These are phyloP conservation scores for Trichophyton mentagrophytes DNA, from an alignment of 2,329 filamentous ascomycete genomes.

Conservation along the genomic window DNA sequence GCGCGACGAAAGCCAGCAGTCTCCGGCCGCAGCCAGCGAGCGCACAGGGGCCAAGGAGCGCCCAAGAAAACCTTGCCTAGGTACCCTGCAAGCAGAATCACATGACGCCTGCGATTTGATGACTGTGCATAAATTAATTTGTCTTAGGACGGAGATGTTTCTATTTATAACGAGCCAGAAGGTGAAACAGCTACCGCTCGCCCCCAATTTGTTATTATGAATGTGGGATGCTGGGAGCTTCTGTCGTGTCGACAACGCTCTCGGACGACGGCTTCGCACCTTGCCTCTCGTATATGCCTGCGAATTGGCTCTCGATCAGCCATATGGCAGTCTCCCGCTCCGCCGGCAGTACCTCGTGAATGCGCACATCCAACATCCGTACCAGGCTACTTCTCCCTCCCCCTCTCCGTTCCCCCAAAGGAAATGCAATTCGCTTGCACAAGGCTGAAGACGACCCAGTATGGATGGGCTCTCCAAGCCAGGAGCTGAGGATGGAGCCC, in stretches of 20 bases:
- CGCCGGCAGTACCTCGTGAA: slow-evolving; percentile 1
- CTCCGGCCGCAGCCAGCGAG: background rate
- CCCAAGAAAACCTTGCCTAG: too few relatives aligned
- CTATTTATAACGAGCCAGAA: background rate
- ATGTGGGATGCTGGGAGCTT: slow-evolving; percentile 1
- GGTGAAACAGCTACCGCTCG: background rate
- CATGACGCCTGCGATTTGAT: background rate
- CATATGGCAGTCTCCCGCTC: background rate
- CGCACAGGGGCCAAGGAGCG: background rate
- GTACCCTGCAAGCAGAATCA: background rate
- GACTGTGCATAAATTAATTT: background rate
- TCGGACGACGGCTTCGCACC: background rate
- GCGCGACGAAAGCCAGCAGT: too few relatives aligned
- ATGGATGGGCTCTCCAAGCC: background rate
- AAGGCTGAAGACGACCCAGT: slow-evolving; percentile 3
- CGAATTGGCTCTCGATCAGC: slow-evolving; percentile 1
- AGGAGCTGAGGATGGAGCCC: slow-evolving; percentile 2
- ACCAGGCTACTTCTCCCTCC: background rate
- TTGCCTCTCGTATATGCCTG: background rate
- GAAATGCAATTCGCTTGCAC: slow-evolving; percentile 4
- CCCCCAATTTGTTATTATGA: background rate
- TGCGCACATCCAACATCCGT: background rate
- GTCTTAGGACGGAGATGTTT: background rate
- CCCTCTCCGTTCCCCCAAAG: background rate
- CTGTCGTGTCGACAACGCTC: background rate